Evolutionary conservation across 2,329 filamentous ascomycete genomes (phyloP).

Genomic region (Trichoderma sp.): DNA sequence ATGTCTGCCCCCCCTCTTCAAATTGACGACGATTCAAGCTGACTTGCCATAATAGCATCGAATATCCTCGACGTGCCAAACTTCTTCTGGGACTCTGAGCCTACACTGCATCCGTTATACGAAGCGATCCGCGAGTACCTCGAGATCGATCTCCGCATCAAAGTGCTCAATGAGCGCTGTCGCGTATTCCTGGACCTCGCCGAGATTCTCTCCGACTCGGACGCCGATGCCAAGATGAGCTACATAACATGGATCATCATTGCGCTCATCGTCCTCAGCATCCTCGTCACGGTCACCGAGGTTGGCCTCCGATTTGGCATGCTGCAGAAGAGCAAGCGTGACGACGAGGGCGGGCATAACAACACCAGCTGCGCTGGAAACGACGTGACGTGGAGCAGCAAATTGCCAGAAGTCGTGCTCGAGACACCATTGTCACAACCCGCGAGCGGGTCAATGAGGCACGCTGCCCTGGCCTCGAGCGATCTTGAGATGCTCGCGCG

Average conservation of each 20-base stretch:
- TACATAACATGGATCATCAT: slow-evolving; percentile 98
- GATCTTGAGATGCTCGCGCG: slow-evolving; percentile 43
- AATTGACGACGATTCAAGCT: background rate
- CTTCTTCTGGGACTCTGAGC: slow-evolving; percentile 98
- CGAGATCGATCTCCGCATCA: slow-evolving; percentile 93
- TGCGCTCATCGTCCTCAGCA: slow-evolving; percentile 85
- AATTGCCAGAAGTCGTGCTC: slow-evolving; percentile 31
- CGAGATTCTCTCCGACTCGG: slow-evolving; percentile 89
- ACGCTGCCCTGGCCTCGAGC: slow-evolving; percentile 32
- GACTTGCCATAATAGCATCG: slow-evolving; percentile 56
- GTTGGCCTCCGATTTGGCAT: slow-evolving; percentile 85
- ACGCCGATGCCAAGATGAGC: slow-evolving; percentile 94
- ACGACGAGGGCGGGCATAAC: slow-evolving; percentile 29
- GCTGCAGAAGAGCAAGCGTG: slow-evolving; percentile 46
- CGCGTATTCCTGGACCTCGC: slow-evolving; percentile 95
- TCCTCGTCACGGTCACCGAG: slow-evolving; percentile 87
- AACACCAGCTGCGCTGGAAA: slow-evolving; percentile 24
- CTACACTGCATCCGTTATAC: slow-evolving; percentile 92
- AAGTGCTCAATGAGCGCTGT: slow-evolving; percentile 95
- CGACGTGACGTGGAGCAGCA: slow-evolving; percentile 30
- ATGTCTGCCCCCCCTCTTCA: slow-evolving; percentile 44
- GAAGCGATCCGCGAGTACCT: slow-evolving; percentile 94
- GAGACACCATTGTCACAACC: slow-evolving; percentile 28
- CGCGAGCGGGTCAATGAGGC: background rate
- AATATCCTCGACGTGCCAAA: slow-evolving; percentile 96